Conservation (phyloP, 331 rosid genomes). For the Acacia concinna region DNA sequence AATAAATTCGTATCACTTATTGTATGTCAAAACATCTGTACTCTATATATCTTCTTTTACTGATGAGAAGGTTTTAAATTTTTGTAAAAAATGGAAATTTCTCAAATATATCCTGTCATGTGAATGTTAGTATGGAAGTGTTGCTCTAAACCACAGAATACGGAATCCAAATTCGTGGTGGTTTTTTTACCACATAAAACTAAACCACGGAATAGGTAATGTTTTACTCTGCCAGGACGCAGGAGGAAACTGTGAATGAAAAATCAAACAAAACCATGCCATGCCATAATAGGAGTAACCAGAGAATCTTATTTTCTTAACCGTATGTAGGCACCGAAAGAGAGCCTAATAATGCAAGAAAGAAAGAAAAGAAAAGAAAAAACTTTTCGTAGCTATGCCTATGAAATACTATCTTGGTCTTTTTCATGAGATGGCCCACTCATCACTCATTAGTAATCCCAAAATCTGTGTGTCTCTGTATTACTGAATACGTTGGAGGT, state of each 20-base stretch:
- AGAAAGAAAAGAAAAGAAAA: too few relatives aligned
- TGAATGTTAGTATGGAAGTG: not conserved
- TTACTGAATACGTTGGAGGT: not conserved
- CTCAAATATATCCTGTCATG: not conserved
- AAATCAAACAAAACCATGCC: too few relatives aligned
- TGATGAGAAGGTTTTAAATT: not conserved
- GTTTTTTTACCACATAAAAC: not conserved
- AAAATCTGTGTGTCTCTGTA: not conserved
- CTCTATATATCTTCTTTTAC: not conserved
- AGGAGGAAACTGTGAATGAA: too few relatives aligned
- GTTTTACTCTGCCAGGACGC: too few relatives aligned
- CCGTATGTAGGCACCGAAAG: not conserved
- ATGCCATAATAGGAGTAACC: too few relatives aligned
- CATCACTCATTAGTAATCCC: constrained; percentile 6
- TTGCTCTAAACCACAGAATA: not conserved
- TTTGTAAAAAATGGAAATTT: not conserved
- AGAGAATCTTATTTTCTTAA: not conserved
- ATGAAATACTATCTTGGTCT: not conserved
- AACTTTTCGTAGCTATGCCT: too few relatives aligned
- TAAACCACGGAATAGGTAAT: too few relatives aligned
- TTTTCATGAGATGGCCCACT: constrained; percentile 11
- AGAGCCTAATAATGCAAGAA: not conserved
- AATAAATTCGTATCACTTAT: not conserved
- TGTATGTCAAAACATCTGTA: not conserved
- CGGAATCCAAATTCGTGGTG: not conserved